Evolutionary conservation across 352 stramenopile species (phyloP).

Genomic region (Salisapilia sapeloensis): DNA sequence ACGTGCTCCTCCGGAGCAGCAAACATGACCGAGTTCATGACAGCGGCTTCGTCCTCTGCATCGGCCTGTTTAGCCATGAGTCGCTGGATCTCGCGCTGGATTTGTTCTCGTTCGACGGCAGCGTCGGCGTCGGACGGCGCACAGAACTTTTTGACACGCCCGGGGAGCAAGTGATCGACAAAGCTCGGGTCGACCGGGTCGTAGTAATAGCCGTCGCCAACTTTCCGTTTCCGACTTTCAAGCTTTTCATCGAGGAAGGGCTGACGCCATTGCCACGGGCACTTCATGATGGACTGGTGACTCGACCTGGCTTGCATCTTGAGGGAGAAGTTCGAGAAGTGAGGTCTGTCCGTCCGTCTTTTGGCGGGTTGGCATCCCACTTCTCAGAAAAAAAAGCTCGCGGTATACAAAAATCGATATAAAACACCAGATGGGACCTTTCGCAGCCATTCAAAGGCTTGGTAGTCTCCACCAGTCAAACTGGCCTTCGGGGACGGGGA

Average conservation of each 20-base stretch:
- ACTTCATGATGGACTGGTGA: conserved; percentile 80
- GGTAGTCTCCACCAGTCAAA: too few species aligned
- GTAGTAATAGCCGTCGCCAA: conserved; percentile 68
- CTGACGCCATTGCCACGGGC: conserved; percentile 74
- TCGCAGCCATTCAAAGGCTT: too few species aligned
- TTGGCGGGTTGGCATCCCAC: too few species aligned
- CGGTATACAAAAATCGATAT: too few species aligned
- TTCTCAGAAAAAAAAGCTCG: too few species aligned
- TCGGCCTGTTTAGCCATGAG: conserved; percentile 62
- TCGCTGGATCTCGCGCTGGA: conserved; percentile 67
- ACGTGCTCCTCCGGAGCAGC: conserved; percentile 6
- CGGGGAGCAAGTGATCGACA: conserved; percentile 64
- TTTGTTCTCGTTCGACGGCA: conserved; percentile 66
- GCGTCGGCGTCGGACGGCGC: conserved; percentile 29
- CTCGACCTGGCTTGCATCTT: too few species aligned
- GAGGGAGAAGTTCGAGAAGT: too few species aligned
- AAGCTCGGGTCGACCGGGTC: conserved; percentile 76
- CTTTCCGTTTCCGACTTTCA: conserved; percentile 70
- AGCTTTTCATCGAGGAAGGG: conserved; percentile 72
- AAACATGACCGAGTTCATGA: conserved; percentile 11
- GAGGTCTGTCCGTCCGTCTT: too few species aligned
- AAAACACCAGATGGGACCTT: too few species aligned
- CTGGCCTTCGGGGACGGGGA: too few species aligned
- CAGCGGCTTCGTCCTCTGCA: conserved; percentile 14
- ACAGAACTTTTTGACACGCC: conserved; percentile 69